Evolutionary conservation across 331 rosid genomes (phyloP).

Genomic region (Telfairia occidentalis): DNA sequence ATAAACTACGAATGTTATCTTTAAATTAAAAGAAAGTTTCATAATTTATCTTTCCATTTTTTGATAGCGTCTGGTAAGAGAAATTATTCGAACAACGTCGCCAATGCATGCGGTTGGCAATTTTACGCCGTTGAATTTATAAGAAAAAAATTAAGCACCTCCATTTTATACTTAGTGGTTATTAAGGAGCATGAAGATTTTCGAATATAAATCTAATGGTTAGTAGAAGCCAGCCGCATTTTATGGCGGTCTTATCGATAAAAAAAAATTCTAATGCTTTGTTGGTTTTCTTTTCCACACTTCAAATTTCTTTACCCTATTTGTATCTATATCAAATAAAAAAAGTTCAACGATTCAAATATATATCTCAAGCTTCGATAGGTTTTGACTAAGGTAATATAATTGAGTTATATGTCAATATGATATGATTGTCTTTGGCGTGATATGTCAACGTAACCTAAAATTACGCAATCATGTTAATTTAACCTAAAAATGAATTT

Average conservation of each 20-base stretch:
- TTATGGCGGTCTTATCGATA: too few relatives aligned
- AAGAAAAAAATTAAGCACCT: too few relatives aligned
- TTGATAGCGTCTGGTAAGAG: too few relatives aligned
- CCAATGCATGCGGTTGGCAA: too few relatives aligned
- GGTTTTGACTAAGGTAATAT: background rate
- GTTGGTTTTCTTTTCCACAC: background rate
- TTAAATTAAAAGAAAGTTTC: background rate
- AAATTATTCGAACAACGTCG: too few relatives aligned
- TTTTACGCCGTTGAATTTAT: too few relatives aligned
- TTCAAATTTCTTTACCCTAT: background rate
- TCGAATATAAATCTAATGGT: too few relatives aligned
- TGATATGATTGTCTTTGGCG: background rate
- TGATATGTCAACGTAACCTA: background rate
- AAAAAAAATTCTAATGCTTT: background rate
- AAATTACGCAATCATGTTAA: background rate
- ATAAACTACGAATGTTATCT: background rate
- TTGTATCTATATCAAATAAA: background rate
- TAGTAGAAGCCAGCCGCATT: too few relatives aligned
- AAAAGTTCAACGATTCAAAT: background rate
- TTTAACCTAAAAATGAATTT: background rate
- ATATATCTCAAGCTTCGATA: background rate
- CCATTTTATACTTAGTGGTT: too few relatives aligned
- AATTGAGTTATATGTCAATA: background rate
- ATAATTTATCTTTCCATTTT: background rate
- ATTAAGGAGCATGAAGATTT: too few relatives aligned